Evolutionary conservation across 2,329 filamentous ascomycete species (phyloP).

Genomic region (Neophaeococcomyces mojaviensis): DNA sequence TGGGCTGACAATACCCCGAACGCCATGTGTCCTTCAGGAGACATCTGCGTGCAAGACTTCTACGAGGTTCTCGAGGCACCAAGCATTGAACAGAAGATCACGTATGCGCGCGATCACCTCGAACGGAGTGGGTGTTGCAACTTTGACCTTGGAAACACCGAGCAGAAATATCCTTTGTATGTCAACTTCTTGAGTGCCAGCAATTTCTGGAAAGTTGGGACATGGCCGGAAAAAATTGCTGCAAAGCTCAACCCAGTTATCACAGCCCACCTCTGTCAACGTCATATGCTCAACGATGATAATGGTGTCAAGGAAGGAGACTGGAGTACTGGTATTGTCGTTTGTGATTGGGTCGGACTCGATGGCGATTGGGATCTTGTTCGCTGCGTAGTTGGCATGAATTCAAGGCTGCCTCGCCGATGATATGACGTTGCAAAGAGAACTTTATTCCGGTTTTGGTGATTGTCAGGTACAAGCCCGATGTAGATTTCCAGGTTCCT

Average conservation of each 20-base stretch:
- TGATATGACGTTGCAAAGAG: not conserved
- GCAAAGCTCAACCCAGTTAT: conserved; percentile 74
- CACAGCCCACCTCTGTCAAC: conserved; percentile 51
- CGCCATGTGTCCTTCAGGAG: conserved; percentile 59
- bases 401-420: conserved; percentile 41
- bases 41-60: conserved; percentile 85
- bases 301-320: conserved; percentile 48
- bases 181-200: conserved; percentile 86
- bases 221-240: conserved; percentile 91
- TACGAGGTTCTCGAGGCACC: conserved; percentile 73
- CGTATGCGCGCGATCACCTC: conserved; percentile 65
- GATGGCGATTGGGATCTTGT: conserved; percentile 87
- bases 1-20: conserved; percentile 90
- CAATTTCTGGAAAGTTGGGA: conserved; percentile 87
- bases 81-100: conserved; percentile 74
- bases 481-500: too few species aligned
- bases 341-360: conserved; percentile 88
- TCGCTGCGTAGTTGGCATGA: conserved; percentile 83
- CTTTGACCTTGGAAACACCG: conserved; percentile 45
- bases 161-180: conserved; percentile 57
- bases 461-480: too few species aligned
- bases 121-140: conserved; percentile 43
- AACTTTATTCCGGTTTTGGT: too few species aligned
- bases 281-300: conserved; percentile 35
- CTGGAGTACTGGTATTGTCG: conserved; percentile 76